phyloP scores from a whole-genome alignment of 306 rosid species.

The Pyrus betulifolia region DNA sequence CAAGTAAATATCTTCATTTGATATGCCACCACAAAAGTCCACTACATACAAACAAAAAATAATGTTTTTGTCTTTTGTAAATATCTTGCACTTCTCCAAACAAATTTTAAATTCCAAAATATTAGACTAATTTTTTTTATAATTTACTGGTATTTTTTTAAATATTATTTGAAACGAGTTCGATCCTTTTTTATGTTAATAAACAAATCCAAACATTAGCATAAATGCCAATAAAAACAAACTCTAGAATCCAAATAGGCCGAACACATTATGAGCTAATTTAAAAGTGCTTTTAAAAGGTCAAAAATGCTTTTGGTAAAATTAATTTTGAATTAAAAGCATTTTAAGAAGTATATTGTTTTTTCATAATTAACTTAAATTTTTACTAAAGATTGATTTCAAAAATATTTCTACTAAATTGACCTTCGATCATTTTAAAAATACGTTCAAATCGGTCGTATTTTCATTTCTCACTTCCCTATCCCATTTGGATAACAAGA shows the following conservation, averaged over 20 bases:
- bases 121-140: not conserved
- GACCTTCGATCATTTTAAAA: no score
- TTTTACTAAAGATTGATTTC: no score
- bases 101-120: not conserved
- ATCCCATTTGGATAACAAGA: constrained; percentile 9
- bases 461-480: not conserved
- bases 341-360: no score
- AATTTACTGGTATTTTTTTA: no score
- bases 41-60: not conserved
- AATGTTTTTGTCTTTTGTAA: not conserved
- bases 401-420: no score
- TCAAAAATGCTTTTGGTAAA: no score
- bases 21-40: not conserved
- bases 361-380: no score
- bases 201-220: not conserved
- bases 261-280: not conserved
- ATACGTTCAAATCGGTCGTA: rapidly evolving
- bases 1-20: not conserved
- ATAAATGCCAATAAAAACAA: not conserved
- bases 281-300: no score
- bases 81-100: not conserved
- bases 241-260: not conserved
- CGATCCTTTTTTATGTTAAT: no score
- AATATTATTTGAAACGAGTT: no score
- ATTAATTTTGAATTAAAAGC: no score